Evolutionary conservation across 768 basidiomycete genomes (phyloP).

Genomic region (Macrolepiota dolichaula): DNA sequence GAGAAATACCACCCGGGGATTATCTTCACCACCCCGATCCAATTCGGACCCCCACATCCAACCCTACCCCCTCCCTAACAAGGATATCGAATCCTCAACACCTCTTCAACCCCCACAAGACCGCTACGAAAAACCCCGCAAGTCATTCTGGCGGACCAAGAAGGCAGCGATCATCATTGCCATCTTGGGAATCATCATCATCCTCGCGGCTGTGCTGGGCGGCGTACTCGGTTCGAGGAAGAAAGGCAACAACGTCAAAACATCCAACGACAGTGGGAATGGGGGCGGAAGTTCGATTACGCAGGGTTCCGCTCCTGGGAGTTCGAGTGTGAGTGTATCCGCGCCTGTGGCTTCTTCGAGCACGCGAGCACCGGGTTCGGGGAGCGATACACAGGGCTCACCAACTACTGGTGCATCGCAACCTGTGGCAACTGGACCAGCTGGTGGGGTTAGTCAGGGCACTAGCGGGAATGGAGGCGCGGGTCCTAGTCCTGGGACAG

Average conservation of each 20-base stretch:
- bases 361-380: too few relatives aligned
- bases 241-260: neutral
- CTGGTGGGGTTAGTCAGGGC: too few relatives aligned
- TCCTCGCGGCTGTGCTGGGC: conserved; percentile 50
- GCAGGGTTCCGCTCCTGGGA: too few relatives aligned
- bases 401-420: too few relatives aligned
- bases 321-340: too few relatives aligned
- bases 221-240: conserved; percentile 49
- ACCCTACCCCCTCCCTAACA: neutral
- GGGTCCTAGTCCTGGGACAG: too few relatives aligned
- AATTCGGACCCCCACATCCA: conserved; percentile 14
- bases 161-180: conserved; percentile 30
- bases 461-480: too few relatives aligned
- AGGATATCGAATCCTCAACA: conserved; percentile 5
- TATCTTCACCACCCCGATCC: conserved; percentile 12
- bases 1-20: neutral
- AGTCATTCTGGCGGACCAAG: conserved; percentile 39
- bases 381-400: too few relatives aligned
- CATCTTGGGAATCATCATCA: conserved; percentile 18
- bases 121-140: conserved; percentile 34
- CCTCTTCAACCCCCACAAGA: conserved; percentile 20
- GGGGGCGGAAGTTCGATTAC: too few relatives aligned
- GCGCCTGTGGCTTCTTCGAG: too few relatives aligned
- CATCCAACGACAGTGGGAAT: neutral
- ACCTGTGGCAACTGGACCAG: too few relatives aligned